Evolutionary conservation across 352 stramenopile species (phyloP).

Genomic region (Globisporangium nodosum): DNA sequence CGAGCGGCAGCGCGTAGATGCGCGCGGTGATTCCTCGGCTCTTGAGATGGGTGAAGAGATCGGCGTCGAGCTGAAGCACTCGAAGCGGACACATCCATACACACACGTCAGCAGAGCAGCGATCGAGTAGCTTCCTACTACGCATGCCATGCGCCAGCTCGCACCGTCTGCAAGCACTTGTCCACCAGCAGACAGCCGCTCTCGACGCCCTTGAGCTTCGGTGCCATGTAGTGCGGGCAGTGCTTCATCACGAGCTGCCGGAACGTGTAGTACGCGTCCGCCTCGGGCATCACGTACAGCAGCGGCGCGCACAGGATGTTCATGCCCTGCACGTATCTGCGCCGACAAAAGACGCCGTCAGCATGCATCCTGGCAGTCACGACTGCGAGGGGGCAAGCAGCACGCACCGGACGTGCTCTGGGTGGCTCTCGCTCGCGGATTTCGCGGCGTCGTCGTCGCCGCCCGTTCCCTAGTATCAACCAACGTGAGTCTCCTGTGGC

Average conservation of each 20-base stretch:
- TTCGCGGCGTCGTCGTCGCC: conserved; percentile 15
- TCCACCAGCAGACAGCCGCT: conserved; percentile 78
- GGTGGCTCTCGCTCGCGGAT: conserved; percentile 14
- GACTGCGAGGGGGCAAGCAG: too few relatives aligned
- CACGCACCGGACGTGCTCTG: conserved; percentile 35
- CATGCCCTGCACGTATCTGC: conserved; percentile 91
- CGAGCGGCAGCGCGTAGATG: conserved; percentile 86
- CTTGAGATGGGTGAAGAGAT: conserved; percentile 77
- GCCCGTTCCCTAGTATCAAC: neutral
- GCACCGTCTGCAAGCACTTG: conserved; percentile 68
- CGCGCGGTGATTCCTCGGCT: conserved; percentile 66
- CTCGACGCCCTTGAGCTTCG: conserved; percentile 78
- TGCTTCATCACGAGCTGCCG: conserved; percentile 82
- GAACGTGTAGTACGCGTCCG: conserved; percentile 90
- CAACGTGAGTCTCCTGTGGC: neutral
- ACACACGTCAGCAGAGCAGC: neutral
- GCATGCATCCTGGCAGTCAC: neutral
- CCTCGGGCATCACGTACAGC: conserved; percentile 90
- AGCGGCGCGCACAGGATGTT: conserved; percentile 88
- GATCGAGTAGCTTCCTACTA: too few relatives aligned
- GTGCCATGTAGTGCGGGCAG: conserved; percentile 88
- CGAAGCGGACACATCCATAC: too few relatives aligned
- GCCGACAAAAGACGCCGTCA: neutral
- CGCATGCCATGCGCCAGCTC: neutral
- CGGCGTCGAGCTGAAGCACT: conserved; percentile 44